Evolutionary conservation across 2,329 filamentous ascomycete genomes (phyloP).

Genomic region (Thielaviopsis cerberus): DNA sequence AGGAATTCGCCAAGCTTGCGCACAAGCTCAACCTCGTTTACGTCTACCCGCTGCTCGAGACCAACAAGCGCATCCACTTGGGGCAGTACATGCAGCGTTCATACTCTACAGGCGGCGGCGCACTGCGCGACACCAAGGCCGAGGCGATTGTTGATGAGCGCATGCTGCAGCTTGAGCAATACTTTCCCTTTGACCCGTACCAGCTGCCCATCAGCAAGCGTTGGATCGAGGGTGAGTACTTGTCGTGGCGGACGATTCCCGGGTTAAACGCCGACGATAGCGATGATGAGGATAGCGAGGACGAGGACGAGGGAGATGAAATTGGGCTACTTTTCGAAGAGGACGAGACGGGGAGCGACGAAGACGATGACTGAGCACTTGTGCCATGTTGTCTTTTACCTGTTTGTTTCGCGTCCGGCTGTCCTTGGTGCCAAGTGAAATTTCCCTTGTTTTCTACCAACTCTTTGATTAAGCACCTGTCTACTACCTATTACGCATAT

Average conservation of each 20-base stretch:
- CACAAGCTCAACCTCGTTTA: slow-evolving; percentile 78
- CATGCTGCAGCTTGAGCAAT: slow-evolving; percentile 73
- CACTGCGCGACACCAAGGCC: slow-evolving; percentile 10
- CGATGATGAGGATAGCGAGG: slow-evolving; percentile 32
- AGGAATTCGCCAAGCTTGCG: slow-evolving; percentile 76
- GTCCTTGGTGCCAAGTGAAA: neutral
- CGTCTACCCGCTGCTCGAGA: slow-evolving; percentile 70
- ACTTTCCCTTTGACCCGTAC: slow-evolving; percentile 96
- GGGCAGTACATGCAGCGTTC: slow-evolving; percentile 46
- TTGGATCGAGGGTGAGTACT: slow-evolving; percentile 74
- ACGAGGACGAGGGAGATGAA: slow-evolving; percentile 24
- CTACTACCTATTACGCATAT: neutral
- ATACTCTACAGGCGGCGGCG: slow-evolving; percentile 31
- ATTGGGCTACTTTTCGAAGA: slow-evolving; percentile 27
- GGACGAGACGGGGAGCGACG: slow-evolving; percentile 32
- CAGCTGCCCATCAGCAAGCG: slow-evolving; percentile 69
- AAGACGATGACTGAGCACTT: slow-evolving; percentile 18
- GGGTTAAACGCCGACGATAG: slow-evolving; percentile 44
- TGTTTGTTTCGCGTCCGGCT: neutral
- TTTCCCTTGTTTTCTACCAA: neutral
- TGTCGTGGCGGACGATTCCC: slow-evolving; percentile 58
- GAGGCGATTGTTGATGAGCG: slow-evolving; percentile 38
- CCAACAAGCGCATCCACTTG: slow-evolving; percentile 76
- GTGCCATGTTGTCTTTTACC: slow-evolving; percentile 2
- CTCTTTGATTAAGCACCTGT: neutral